phyloP scores from a whole-genome alignment of 306 rosid species.

The Trifolium dubium region DNA sequence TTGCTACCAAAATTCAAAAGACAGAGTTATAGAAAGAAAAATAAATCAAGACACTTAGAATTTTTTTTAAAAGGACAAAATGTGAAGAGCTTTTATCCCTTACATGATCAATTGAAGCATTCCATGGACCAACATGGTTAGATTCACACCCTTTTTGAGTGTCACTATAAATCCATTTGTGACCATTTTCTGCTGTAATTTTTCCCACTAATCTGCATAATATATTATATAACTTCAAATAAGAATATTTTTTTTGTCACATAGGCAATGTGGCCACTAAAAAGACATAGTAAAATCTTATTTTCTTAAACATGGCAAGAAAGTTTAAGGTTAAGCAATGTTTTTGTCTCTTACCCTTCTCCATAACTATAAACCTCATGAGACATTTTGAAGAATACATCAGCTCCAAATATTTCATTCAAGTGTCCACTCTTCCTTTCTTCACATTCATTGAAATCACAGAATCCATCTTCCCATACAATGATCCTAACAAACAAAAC shows the following conservation, averaged over 20 bases:
- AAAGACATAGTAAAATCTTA: background rate
- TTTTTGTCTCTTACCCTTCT: constrained; percentile 68
- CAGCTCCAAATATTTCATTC: constrained; percentile 73
- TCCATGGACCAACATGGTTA: constrained; percentile 72
- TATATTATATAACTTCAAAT: constrained; percentile 21
- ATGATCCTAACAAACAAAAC: constrained; percentile 68
- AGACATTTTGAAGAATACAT: constrained; percentile 94
- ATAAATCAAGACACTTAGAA: constrained; percentile 4
- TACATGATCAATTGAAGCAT: constrained; percentile 73
- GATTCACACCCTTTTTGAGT: constrained; percentile 65
- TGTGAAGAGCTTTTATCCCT: constrained; percentile 23
- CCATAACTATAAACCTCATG: constrained; percentile 95
- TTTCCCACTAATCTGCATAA: constrained; percentile 75
- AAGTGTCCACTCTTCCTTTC: constrained; percentile 57
- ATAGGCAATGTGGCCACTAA: background rate
- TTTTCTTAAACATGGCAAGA: constrained; percentile 4
- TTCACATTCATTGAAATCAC: constrained; percentile 78
- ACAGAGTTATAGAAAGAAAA: background rate
- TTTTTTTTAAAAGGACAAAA: background rate
- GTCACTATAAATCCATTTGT: constrained; percentile 84
- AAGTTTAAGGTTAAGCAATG: constrained; percentile 15
- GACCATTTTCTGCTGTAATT: constrained; percentile 81
- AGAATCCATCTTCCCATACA: constrained; percentile 97
- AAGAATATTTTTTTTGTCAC: background rate
- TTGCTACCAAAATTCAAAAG: constrained; percentile 50